These are phyloP conservation scores for Boletus pseudo-olivaceus DNA, from an alignment of 768 basidiomycete species.

Conservation along the genomic window DNA sequence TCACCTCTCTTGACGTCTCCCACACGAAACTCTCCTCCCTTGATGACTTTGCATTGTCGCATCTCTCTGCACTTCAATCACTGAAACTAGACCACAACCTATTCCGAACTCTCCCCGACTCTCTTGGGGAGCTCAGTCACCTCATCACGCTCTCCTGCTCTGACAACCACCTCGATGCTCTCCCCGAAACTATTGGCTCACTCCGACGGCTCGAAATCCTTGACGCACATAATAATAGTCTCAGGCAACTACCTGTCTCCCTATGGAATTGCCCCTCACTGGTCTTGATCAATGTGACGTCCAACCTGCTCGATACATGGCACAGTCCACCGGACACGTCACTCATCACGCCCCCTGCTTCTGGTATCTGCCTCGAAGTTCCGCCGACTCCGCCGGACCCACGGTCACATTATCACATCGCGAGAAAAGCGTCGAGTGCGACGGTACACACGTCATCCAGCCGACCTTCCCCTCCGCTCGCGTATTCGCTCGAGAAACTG, in stretches of 20 bases:
- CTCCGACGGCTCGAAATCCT: conserved; percentile 72
- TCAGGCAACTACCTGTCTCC: conserved; percentile 67
- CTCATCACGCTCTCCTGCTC: conserved; percentile 79
- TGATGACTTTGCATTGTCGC: conserved; percentile 67
- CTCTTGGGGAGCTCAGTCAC: conserved; percentile 66
- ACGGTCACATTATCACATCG: conserved; percentile 18
- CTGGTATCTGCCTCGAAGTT: conserved; percentile 24
- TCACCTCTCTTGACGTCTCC: conserved; percentile 82
- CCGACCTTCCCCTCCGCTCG: conserved; percentile 52
- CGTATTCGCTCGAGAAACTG: conserved; percentile 68
- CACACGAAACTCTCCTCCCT: conserved; percentile 84
- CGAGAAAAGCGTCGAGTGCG: conserved; percentile 35
- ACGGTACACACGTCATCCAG: conserved; percentile 28
- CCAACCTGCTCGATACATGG: conserved; percentile 77
- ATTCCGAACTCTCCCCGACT: conserved; percentile 80
- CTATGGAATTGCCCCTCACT: conserved; percentile 85
- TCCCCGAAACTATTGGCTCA: conserved; percentile 74
- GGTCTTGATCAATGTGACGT: conserved; percentile 75
- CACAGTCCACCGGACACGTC: conserved; percentile 52
- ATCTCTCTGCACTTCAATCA: conserved; percentile 65
- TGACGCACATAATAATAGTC: conserved; percentile 89
- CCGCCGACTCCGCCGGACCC: conserved; percentile 8
- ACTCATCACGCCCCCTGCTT: conserved; percentile 23
- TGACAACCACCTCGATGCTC: conserved; percentile 79
- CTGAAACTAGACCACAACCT: conserved; percentile 85